Conservation (phyloP, 2,329 filamentous ascomycete species). For the Laburnicola sp. region DNA sequence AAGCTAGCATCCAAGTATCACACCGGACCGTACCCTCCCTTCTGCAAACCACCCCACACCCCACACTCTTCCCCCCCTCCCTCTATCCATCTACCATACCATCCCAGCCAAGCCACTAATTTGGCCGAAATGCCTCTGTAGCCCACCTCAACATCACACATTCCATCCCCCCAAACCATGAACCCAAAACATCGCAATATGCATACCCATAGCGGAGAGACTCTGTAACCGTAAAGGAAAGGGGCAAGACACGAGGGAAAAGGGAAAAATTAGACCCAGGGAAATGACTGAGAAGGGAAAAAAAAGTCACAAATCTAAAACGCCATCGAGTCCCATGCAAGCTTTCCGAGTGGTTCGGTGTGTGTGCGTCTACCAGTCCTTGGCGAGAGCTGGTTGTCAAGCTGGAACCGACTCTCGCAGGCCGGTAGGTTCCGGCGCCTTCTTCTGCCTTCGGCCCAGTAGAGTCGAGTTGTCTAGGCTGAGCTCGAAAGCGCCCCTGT, state of each 20-base stretch:
- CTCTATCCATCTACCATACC: too few relatives aligned
- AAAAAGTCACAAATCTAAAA: neutral
- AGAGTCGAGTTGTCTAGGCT: slow-evolving; percentile 89
- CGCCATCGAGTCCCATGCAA: slow-evolving; percentile 2
- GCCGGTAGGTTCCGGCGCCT: slow-evolving; percentile 48
- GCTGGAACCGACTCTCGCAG: slow-evolving; percentile 49
- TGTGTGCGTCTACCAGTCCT: slow-evolving; percentile 26
- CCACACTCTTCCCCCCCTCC: too few relatives aligned
- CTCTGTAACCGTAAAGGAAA: neutral
- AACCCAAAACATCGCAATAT: neutral
- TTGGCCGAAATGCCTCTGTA: too few relatives aligned
- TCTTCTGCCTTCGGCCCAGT: slow-evolving; percentile 69
- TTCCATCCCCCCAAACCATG: neutral
- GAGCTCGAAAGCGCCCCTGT: slow-evolving; percentile 86
- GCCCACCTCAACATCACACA: too few relatives aligned
- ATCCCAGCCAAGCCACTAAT: too few relatives aligned
- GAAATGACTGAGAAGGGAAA: slow-evolving; percentile 2
- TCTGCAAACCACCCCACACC: too few relatives aligned
- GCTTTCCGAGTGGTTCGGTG: neutral
- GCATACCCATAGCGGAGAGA: neutral
- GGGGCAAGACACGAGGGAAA: neutral
- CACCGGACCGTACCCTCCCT: too few relatives aligned
- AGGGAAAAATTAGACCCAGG: neutral
- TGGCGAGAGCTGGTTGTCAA: slow-evolving; percentile 37
- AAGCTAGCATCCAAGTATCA: too few relatives aligned